These are phyloP conservation scores for Fusarium ramigenum DNA, from an alignment of 2,329 filamentous ascomycete genomes.

Conservation along the genomic window DNA sequence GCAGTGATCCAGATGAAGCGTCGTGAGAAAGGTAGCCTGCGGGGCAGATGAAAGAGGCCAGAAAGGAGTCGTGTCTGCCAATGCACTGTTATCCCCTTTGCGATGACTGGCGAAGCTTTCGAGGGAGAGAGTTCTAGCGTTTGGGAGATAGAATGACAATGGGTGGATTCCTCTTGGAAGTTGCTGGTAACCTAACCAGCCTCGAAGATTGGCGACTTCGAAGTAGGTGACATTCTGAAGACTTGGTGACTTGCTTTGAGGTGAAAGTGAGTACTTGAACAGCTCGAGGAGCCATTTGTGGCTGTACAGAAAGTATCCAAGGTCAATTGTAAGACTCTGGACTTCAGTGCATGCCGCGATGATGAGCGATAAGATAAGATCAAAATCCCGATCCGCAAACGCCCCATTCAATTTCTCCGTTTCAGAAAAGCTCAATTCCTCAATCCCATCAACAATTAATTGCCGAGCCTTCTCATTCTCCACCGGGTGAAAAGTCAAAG, in stretches of 20 bases:
- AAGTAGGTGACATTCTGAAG: neutral
- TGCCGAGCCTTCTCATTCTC: neutral
- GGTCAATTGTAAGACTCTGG: neutral
- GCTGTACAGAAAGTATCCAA: neutral
- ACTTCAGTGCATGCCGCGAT: neutral
- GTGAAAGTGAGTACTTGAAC: neutral
- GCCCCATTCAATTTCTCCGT: neutral
- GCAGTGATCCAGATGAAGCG: neutral
- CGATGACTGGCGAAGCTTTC: neutral
- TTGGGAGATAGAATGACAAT: neutral
- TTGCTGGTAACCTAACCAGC: neutral
- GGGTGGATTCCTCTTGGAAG: neutral
- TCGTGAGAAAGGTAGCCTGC: neutral
- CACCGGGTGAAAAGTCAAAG: neutral
- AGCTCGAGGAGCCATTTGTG: neutral
- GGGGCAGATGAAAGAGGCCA: neutral
- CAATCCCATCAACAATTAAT: neutral
- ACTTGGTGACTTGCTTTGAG: fast-evolving
- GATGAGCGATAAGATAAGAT: neutral
- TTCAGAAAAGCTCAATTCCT: neutral
- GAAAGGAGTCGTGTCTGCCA: neutral
- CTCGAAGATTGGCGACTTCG: neutral
- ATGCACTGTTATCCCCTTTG: fast-evolving
- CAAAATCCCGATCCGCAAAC: neutral
- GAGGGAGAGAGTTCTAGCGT: neutral